Evolutionary conservation across 176 grass and related monocot genomes (phyloP).

Genomic region (Tuctoria greenei): DNA sequence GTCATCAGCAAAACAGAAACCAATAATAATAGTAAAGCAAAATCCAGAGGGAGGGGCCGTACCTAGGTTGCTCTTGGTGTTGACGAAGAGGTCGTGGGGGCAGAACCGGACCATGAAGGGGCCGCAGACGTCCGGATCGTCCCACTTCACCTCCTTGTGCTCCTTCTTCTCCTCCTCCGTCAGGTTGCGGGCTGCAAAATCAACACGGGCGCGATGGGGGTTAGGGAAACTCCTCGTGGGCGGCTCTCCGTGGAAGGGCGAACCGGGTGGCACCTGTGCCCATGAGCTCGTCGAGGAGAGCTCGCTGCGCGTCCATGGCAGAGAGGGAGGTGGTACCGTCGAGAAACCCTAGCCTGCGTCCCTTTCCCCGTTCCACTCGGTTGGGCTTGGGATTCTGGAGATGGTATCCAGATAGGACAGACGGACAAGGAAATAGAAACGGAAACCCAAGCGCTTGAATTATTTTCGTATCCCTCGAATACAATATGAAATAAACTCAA

Average conservation of each 20-base stretch:
- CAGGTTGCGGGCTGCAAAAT: conserved; percentile 72
- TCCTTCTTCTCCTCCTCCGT: conserved; percentile 87
- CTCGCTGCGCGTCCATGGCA: conserved; percentile 91
- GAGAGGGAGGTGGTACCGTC: background rate
- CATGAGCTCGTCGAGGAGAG: conserved; percentile 94
- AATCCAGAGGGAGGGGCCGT: background rate
- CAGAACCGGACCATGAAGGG: conserved; percentile 81
- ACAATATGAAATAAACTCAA: background rate
- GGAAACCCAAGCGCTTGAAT: background rate
- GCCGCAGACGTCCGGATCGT: conserved; percentile 82
- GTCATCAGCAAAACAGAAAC: conserved; percentile 19
- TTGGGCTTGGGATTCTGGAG: background rate
- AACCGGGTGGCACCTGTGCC: conserved; percentile 56
- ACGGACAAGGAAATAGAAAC: background rate
- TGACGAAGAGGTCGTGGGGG: conserved; percentile 89
- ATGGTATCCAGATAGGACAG: background rate
- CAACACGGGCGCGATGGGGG: conserved; percentile 5
- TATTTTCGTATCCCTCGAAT: no score
- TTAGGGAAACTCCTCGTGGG: background rate
- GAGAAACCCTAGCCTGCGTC: conserved; percentile 43
- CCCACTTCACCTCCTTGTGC: conserved; percentile 81
- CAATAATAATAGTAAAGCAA: conserved; percentile 1
- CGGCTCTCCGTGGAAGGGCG: background rate
- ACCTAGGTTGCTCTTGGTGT: conserved; percentile 94
- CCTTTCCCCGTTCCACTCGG: background rate